Conservation (phyloP, 768 basidiomycete species). For the Lactarius evosmus region DNA sequence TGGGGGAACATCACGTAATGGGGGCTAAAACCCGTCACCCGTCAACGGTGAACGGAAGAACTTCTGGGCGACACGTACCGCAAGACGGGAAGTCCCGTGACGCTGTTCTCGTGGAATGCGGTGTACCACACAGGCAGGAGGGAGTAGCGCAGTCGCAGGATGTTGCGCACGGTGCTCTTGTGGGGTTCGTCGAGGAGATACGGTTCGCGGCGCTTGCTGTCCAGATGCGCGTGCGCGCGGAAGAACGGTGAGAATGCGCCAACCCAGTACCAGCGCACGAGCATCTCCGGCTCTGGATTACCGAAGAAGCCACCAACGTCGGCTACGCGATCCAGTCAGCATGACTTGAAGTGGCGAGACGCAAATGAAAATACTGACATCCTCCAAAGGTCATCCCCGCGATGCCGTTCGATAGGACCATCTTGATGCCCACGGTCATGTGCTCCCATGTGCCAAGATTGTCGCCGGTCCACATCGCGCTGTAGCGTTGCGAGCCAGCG, state of each 20-base stretch:
- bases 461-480: conserved; percentile 99
- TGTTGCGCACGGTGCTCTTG: conserved; percentile 75
- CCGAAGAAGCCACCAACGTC: conserved; percentile 99
- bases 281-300: conserved; percentile 91
- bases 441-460: conserved; percentile 98
- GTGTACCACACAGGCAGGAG: conserved; percentile 96
- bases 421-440: conserved; percentile 89
- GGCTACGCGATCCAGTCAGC: conserved; percentile 46
- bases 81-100: conserved; percentile 77
- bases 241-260: conserved; percentile 96
- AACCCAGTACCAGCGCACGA: conserved; percentile 96
- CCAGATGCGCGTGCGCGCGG: conserved; percentile 96
- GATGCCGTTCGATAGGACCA: conserved; percentile 85
- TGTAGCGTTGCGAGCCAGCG: conserved; percentile 92
- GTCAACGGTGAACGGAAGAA: background rate
- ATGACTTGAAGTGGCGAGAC: conserved; percentile 6
- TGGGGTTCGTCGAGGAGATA: conserved; percentile 89
- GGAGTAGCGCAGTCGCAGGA: conserved; percentile 77
- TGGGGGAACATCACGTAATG: conserved; percentile 94
- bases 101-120: conserved; percentile 86
- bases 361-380: conserved; percentile 50
- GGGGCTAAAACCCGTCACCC: conserved; percentile 53
- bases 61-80: conserved; percentile 46
- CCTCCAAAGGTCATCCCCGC: conserved; percentile 91
- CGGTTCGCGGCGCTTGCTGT: conserved; percentile 96